These are phyloP conservation scores for Penicillium paradoxum DNA, from an alignment of 495 filamentous ascomycete species.

Conservation along the genomic window DNA sequence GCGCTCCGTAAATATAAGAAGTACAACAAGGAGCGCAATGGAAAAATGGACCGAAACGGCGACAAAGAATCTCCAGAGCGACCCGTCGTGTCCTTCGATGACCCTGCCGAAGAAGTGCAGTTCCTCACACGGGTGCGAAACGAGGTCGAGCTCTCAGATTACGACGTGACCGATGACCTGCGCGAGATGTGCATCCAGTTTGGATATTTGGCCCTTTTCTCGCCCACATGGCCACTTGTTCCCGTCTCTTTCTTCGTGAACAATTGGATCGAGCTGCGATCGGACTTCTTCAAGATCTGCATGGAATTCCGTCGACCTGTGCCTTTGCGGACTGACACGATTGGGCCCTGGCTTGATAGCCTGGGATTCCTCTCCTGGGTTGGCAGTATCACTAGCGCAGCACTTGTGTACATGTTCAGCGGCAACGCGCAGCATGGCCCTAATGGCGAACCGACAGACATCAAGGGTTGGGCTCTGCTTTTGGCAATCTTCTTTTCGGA, in stretches of 20 bases:
- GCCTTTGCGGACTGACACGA: constrained; percentile 83
- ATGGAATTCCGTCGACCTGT: constrained; percentile 82
- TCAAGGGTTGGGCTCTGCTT: constrained; percentile 76
- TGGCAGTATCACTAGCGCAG: constrained; percentile 78
- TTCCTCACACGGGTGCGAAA: constrained; percentile 78
- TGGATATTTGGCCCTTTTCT: constrained; percentile 91
- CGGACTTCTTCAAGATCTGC: constrained; percentile 93
- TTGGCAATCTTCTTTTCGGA: constrained; percentile 83
- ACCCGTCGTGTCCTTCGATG: constrained; percentile 25
- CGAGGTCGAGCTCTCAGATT: constrained; percentile 79
- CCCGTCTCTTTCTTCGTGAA: constrained; percentile 86
- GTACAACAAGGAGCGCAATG: constrained; percentile 32
- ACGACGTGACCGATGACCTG: constrained; percentile 84
- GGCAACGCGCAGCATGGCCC: constrained; percentile 53
- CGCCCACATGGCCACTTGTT: constrained; percentile 86
- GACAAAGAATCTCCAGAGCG: constrained; percentile 26
- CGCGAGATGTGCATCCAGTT: constrained; percentile 96
- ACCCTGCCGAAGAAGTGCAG: constrained; percentile 65
- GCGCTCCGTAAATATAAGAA: constrained; percentile 69
- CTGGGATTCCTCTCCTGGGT: constrained; percentile 88
- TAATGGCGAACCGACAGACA: constrained; percentile 52
- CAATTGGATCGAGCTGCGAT: constrained; percentile 93
- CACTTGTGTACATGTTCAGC: constrained; percentile 83
- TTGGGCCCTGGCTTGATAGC: constrained; percentile 89
- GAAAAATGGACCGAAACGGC: constrained; percentile 21